Evolutionary conservation across 1,284 basidiomycete species (phyloP).

Genomic region (Puccinia novopanici): DNA sequence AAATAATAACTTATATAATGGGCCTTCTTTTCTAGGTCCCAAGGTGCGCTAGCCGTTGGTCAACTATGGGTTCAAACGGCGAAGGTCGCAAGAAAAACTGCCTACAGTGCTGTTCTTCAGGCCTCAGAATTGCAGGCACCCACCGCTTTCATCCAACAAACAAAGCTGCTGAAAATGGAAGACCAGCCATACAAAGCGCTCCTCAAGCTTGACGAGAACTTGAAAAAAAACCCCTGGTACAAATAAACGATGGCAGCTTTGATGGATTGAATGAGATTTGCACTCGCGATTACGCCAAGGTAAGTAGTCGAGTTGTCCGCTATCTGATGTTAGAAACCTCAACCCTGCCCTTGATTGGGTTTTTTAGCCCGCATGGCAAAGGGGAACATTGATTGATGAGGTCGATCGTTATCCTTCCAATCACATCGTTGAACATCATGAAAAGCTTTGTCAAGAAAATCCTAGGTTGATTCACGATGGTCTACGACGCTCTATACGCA

Average conservation of each 20-base stretch:
- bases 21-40: constrained; percentile 57
- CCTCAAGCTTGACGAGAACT: constrained; percentile 80
- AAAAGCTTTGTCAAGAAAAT: constrained; percentile 65
- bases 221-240: constrained; percentile 60
- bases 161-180: constrained; percentile 77
- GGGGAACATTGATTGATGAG: constrained; percentile 89
- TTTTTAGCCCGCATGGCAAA: constrained; percentile 76
- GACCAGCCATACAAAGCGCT: constrained; percentile 84
- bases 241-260: constrained; percentile 44
- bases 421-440: constrained; percentile 68
- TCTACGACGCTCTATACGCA: too few relatives aligned
- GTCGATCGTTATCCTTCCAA: constrained; percentile 76
- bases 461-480: constrained; percentile 67
- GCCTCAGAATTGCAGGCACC: constrained; percentile 74
- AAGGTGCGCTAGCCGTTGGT: constrained; percentile 69
- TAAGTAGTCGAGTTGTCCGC: constrained; percentile 55
- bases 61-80: constrained; percentile 87
- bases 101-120: constrained; percentile 93
- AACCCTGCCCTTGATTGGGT: background rate
- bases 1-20: constrained; percentile 44
- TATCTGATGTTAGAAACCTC: background rate
- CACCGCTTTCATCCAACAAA: constrained; percentile 86
- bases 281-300: constrained; percentile 68
- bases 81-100: constrained; percentile 93
- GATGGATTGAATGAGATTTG: constrained; percentile 36